Evolutionary conservation across 164 flowering plant species (phyloP), one percentile per base, ranked within the genome.

Genomic region (Berberis vulgaris): DNA sequence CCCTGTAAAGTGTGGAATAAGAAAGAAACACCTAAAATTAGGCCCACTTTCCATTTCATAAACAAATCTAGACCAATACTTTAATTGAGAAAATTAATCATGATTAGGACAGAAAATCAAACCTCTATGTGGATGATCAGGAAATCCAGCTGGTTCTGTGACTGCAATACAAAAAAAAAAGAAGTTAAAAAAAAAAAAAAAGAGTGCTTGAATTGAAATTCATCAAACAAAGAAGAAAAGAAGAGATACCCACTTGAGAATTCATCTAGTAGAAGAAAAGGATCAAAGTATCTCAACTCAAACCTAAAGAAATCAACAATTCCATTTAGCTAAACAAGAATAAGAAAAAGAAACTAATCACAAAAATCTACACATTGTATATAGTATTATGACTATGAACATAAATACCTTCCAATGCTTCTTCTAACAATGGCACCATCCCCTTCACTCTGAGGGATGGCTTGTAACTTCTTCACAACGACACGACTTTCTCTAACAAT

Each of bases 41-140:
- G 43, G 56, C 41, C 2, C 41, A n/a, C 42, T 8, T 26, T 13
- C 5, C 45, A 46, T 3, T 9, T 53, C 12, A 5, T 10, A 45
- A 11, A 58, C 4, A 10, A 1, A 10, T 4, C 1, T n/a, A 12
- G 45, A 60, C 26, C 26, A 26, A 1, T 6, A 5, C 45, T 60
- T 49, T 60, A 7, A 26, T 55, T 55, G 58, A 10, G 1, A 61
- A 56, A 49, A 12, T 6, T 3, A 44, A 26, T 26, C 26, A 26
- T 26, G 26, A 26, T 26, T 52, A 52, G 11, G 54, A 52, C 54
- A 43, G 9, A 7, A 8, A 49, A 41, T 40, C 70, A 72, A 65
- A 84, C 96, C 98, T 92, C 96, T 85, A 50, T 92, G 98, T 47
- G 98, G 98, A 68, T 89, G 98, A 72, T 92, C 96, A 47, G 96